Conservation (phyloP, 2,329 filamentous ascomycete species). For the Stylonectria norvegica region DNA sequence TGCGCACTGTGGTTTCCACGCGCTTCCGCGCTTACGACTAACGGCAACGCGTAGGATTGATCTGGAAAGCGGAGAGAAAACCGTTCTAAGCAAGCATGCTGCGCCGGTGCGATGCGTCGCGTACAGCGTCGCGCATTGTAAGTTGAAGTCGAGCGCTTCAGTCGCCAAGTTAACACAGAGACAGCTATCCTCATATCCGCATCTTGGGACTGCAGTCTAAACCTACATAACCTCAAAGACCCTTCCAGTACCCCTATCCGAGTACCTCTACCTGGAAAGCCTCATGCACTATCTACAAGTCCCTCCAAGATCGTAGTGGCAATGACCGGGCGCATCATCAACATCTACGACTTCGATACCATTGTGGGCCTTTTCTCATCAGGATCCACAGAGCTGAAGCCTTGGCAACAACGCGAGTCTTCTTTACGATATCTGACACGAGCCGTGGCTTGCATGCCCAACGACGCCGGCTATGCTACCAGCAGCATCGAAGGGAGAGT, state of each 20-base stretch:
- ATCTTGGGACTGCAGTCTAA: constrained; percentile 90
- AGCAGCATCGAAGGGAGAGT: constrained; percentile 92
- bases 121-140: constrained; percentile 71
- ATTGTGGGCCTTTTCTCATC: constrained; percentile 54
- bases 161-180: constrained; percentile 12
- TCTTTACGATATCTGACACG: constrained; percentile 95
- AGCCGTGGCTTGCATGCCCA: constrained; percentile 92
- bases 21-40: constrained; percentile 6
- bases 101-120: constrained; percentile 79
- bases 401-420: constrained; percentile 91
- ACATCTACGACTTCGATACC: constrained; percentile 84
- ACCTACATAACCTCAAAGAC: constrained; percentile 68
- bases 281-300: constrained; percentile 79
- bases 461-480: constrained; percentile 89
- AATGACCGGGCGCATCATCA: constrained; percentile 89
- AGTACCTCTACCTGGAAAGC: constrained; percentile 76
- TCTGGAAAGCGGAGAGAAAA: constrained; percentile 67
- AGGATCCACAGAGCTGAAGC: constrained; percentile 54
- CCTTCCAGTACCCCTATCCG: constrained; percentile 54
- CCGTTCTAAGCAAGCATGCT: constrained; percentile 72
- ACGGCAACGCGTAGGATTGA: constrained; percentile 51
- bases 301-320: constrained; percentile 84
- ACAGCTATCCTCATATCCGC: constrained; percentile 76
- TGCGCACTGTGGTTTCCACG: constrained; percentile 32
- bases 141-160: constrained; percentile 23